Evolutionary conservation across 106 monocot genomes (phyloP).

Genomic region (Platanthera zijinensis): DNA sequence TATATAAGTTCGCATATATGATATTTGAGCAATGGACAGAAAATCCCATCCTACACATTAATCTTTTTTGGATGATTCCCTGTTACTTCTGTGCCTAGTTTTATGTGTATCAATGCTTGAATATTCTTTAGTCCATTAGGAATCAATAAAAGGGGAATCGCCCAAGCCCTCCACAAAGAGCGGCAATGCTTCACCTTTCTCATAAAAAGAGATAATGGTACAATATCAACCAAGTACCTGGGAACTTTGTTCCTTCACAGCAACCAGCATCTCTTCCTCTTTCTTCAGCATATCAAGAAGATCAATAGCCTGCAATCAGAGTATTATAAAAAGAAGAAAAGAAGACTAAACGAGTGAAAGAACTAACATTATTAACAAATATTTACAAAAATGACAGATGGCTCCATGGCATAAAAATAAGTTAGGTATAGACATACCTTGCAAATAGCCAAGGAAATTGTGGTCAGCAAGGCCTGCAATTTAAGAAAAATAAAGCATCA

Average conservation of each 20-base stretch:
- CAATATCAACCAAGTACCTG: constrained; percentile 34
- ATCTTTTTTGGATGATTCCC: no score
- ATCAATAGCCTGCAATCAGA: constrained; percentile 68
- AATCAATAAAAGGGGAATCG: no score
- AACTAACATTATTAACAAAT: background rate
- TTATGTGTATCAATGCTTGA: no score
- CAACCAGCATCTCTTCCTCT: constrained; percentile 95
- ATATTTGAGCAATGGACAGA: no score
- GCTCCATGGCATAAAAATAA: background rate
- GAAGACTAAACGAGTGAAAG: no score
- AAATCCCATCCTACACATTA: no score
- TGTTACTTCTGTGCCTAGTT: no score
- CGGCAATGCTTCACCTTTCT: no score
- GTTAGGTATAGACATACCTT: constrained; percentile 37
- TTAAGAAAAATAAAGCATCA: background rate
- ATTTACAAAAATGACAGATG: background rate
- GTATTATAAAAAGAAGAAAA: background rate
- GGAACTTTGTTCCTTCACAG: constrained; percentile 63
- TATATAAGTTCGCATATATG: no score
- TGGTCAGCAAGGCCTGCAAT: constrained; percentile 83
- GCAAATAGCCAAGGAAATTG: constrained; percentile 74
- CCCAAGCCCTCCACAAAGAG: no score
- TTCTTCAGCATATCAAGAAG: constrained; percentile 91
- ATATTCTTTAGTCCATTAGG: no score
- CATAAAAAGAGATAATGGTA: no score